Percentiles rank a stretch among this genome's conserved stretches.
Evolutionary conservation across 345 rosid genomes (phyloP).

Genomic region (Ricinus communis): DNA sequence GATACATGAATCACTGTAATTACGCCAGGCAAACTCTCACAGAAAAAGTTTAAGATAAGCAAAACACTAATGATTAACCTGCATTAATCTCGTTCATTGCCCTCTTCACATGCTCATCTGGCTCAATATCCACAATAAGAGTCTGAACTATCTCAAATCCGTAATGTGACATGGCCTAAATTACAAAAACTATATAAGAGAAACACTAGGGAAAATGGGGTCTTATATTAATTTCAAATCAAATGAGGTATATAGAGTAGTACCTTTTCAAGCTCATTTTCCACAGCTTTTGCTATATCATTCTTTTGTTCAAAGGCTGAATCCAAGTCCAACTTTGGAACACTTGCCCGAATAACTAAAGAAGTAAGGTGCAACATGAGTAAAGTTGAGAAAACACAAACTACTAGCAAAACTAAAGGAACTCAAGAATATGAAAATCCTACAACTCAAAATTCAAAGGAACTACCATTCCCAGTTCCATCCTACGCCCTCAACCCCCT

Average conservation of each 20-base stretch:
- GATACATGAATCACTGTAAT: neutral
- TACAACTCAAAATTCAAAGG: neutral
- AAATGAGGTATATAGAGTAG: neutral
- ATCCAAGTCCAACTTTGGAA: constrained; percentile 28
- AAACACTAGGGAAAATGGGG: neutral
- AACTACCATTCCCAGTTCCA: neutral
- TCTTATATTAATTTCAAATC: neutral
- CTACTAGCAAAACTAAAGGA: neutral
- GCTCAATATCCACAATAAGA: constrained; percentile 26
- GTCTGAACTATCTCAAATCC: constrained; percentile 30
- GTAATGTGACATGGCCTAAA: constrained; percentile 29
- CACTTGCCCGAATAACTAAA: constrained; percentile 26
- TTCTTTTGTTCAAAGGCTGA: constrained; percentile 28
- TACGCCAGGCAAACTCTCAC: neutral
- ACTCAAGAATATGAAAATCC: neutral
- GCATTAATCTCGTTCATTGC: constrained; percentile 31
- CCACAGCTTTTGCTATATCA: constrained; percentile 27
- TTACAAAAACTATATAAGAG: neutral
- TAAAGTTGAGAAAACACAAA: neutral
- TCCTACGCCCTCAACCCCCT: too few species aligned
- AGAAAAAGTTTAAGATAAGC: neutral
- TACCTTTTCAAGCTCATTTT: constrained; percentile 23
- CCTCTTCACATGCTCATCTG: constrained; percentile 25
- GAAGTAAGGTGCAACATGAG: constrained; percentile 4
- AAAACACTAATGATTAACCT: neutral